phyloP scores from a whole-genome alignment of 208 protist species.

The Baffinella frigidus region DNA sequence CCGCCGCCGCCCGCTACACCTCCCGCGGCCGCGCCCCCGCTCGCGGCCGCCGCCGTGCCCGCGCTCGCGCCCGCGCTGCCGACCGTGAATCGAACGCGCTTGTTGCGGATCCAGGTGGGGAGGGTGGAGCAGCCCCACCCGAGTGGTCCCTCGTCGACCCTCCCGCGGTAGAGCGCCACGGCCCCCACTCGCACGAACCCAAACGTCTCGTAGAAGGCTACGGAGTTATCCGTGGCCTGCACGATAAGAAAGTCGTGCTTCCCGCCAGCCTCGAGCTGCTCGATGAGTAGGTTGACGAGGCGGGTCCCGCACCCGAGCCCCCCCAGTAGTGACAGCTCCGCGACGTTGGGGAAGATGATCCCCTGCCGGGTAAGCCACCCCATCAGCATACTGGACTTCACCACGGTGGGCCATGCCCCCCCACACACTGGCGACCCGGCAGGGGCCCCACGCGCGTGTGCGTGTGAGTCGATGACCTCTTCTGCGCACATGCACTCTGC shows the following conservation, averaged over 20 bases:
- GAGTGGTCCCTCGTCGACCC: not conserved
- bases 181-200: slow-evolving; percentile 64
- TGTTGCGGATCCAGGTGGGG: not conserved
- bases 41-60: no score
- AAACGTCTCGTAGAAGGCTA: slow-evolving; percentile 61
- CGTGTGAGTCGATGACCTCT: no score
- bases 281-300: slow-evolving; percentile 44
- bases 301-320: slow-evolving; percentile 36
- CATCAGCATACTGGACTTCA: slow-evolving; percentile 5
- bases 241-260: slow-evolving; percentile 54
- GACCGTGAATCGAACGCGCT: not conserved
- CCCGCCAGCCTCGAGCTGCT: not conserved
- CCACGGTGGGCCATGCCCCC: no score
- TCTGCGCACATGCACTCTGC: not conserved
- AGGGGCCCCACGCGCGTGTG: no score
- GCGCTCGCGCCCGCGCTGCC: not conserved
- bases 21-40: no score
- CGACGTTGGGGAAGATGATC: slow-evolving; percentile 40
- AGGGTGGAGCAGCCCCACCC: no score
- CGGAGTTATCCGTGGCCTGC: slow-evolving; percentile 62
- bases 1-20: no score
- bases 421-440: no score
- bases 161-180: slow-evolving; percentile 13
- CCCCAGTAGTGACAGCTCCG: slow-evolving; percentile 57
- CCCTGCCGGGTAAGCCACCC: no score